Conservation (phyloP, 1,139 yeast species). For the Candida buenavistaensis region DNA sequence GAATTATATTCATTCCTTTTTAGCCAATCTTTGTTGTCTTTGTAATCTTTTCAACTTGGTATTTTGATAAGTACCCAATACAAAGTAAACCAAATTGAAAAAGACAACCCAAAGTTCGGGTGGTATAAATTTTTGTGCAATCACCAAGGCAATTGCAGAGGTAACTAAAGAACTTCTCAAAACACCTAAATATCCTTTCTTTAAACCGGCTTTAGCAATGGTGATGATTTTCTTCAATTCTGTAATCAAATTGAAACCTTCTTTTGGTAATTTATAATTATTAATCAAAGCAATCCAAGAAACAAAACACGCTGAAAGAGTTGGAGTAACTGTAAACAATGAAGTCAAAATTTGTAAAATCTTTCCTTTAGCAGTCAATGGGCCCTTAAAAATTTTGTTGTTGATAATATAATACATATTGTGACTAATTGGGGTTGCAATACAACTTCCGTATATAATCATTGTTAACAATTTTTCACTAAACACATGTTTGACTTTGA, state of each 20-base stretch:
- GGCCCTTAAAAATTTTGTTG: constrained; percentile 40
- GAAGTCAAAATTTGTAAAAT: constrained; percentile 61
- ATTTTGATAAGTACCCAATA: constrained; percentile 78
- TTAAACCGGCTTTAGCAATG: constrained; percentile 39
- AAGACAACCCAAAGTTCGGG: constrained; percentile 86
- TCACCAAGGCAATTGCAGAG: constrained; percentile 58
- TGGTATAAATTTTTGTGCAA: constrained; percentile 74
- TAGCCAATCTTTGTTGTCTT: constrained; percentile 15
- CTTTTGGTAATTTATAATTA: constrained; percentile 22
- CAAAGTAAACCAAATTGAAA: constrained; percentile 70
- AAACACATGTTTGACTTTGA: constrained; percentile 35
- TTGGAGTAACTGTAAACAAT: constrained; percentile 64
- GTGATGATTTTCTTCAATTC: constrained; percentile 23
- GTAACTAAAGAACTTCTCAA: constrained; percentile 65
- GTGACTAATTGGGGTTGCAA: constrained; percentile 78
- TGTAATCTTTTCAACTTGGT: constrained; percentile 55
- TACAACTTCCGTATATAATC: constrained; percentile 69
- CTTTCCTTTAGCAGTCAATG: constrained; percentile 38
- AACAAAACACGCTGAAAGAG: constrained; percentile 57
- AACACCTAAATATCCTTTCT: constrained; percentile 54
- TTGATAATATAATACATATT: constrained; percentile 52
- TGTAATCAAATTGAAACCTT: constrained; percentile 6
- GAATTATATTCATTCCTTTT: constrained; percentile 1
- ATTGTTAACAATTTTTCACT: constrained; percentile 57
- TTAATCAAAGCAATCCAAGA: constrained; percentile 53